A percentile compares a stretch with the other conserved stretches of the same genome.
These are phyloP conservation scores for Boletus sp. DNA, from an alignment of 768 basidiomycete genomes.

Conservation along the genomic window DNA sequence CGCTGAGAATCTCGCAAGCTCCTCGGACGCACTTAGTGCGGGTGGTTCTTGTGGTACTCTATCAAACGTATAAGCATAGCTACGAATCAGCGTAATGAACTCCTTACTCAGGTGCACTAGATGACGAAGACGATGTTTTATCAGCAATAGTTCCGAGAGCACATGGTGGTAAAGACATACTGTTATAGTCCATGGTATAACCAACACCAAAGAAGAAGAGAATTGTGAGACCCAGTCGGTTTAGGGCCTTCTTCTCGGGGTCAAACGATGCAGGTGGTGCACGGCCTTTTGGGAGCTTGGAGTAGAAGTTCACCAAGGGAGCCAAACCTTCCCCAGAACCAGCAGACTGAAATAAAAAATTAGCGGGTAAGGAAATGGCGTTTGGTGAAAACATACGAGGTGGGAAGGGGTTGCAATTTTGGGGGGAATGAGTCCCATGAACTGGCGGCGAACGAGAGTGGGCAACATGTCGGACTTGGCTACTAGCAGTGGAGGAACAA, in stretches of 20 bases:
- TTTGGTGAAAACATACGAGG: constrained; percentile 49
- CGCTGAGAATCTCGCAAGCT: neutral
- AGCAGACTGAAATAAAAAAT: constrained; percentile 55
- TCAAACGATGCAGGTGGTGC: constrained; percentile 61
- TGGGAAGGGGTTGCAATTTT: constrained; percentile 92
- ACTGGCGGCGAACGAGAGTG: constrained; percentile 80
- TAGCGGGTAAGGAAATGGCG: neutral
- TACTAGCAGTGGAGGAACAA: neutral
- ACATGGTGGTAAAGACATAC: constrained; percentile 47
- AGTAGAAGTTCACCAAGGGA: constrained; percentile 93
- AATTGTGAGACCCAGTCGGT: constrained; percentile 54
- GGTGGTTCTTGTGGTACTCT: constrained; percentile 92
- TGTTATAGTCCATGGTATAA: constrained; percentile 88
- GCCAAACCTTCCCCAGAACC: constrained; percentile 78
- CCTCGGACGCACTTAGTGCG: constrained; percentile 50
- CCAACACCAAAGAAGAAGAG: constrained; percentile 59
- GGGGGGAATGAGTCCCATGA: constrained; percentile 85
- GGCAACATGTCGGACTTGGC: constrained; percentile 62
- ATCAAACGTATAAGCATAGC: constrained; percentile 25
- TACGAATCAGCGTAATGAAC: neutral
- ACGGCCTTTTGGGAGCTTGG: constrained; percentile 90
- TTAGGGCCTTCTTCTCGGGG: constrained; percentile 76
- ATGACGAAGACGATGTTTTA: constrained; percentile 6
- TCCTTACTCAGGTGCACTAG: constrained; percentile 83
- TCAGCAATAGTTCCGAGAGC: constrained; percentile 7